A percentile compares a stretch with the other conserved stretches of the same genome.
These are phyloP conservation scores for Colletotrichum sansevieriae DNA, from an alignment of 2,329 filamentous ascomycete genomes.

Conservation along the genomic window DNA sequence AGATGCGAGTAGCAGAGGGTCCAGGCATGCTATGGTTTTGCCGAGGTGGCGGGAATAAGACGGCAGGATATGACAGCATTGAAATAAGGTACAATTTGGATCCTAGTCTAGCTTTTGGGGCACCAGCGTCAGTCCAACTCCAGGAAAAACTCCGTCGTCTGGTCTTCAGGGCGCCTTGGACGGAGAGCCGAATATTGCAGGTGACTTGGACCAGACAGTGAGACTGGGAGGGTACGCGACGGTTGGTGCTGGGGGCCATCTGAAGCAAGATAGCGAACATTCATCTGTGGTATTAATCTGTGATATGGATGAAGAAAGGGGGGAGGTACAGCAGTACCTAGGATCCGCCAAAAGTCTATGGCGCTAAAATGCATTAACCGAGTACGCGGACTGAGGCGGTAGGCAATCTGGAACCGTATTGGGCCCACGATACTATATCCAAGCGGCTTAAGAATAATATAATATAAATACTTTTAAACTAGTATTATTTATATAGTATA, in stretches of 20 bases:
- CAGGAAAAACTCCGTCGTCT: conserved; percentile 9
- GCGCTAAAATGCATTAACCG: background rate
- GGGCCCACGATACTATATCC: background rate
- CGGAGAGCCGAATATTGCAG: too few species aligned
- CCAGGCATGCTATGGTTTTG: background rate
- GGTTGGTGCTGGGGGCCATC: too few species aligned
- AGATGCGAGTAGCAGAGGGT: conserved; percentile 11
- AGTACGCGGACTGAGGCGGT: conserved; percentile 1
- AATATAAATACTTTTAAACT: too few species aligned
- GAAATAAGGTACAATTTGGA: conserved; percentile 13
- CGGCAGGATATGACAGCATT: conserved; percentile 7
- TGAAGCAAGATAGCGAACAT: too few species aligned
- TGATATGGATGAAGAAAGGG: background rate
- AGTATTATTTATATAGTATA: too few species aligned
- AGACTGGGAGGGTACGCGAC: too few species aligned
- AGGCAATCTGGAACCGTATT: background rate
- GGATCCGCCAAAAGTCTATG: background rate
- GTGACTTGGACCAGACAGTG: too few species aligned
- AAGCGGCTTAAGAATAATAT: too few species aligned
- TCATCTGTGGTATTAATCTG: conserved; percentile 3
- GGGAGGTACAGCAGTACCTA: background rate
- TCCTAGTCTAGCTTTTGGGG: conserved; percentile 7
- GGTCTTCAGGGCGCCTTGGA: background rate
- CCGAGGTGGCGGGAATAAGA: conserved; percentile 16
- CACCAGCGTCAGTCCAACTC: background rate